These are phyloP conservation scores for Aspergillus proliferans DNA, from an alignment of 2,329 filamentous ascomycete genomes.

Conservation along the genomic window DNA sequence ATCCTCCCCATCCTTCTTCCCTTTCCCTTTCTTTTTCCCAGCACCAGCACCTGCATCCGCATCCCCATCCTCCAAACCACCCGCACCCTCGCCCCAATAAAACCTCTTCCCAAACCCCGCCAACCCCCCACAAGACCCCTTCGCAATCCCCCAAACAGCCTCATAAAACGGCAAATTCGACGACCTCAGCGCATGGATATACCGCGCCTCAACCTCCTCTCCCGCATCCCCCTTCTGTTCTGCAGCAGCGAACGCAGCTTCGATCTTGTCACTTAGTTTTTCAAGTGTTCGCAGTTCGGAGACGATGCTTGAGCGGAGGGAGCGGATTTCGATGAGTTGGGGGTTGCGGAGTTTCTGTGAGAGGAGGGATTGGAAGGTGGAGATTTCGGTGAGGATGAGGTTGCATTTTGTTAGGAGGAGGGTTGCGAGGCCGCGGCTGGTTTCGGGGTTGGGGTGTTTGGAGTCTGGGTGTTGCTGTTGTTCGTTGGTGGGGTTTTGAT, in stretches of 20 bases:
- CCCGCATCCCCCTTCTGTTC: slow-evolving; percentile 16
- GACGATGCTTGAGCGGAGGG: slow-evolving; percentile 43
- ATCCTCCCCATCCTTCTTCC: slow-evolving; percentile 8
- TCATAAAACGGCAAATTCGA: slow-evolving; percentile 63
- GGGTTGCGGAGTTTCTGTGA: slow-evolving; percentile 37
- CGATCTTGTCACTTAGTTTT: slow-evolving; percentile 31
- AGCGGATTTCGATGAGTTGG: slow-evolving; percentile 45
- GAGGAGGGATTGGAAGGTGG: slow-evolving; percentile 39
- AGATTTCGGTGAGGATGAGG: slow-evolving; percentile 40
- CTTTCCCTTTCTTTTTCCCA: slow-evolving; percentile 1
- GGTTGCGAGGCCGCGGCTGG: slow-evolving; percentile 18
- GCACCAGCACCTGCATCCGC: slow-evolving; percentile 13
- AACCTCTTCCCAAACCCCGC: slow-evolving; percentile 53
- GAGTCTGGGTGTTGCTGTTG: background rate
- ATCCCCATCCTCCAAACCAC: slow-evolving; percentile 1
- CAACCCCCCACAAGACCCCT: slow-evolving; percentile 48
- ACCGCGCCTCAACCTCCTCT: slow-evolving; percentile 23
- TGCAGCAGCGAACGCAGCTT: slow-evolving; percentile 8
- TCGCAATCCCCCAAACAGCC: slow-evolving; percentile 58
- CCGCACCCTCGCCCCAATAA: slow-evolving; percentile 36
- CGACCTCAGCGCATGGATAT: slow-evolving; percentile 54
- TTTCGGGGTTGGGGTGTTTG: slow-evolving; percentile 2
- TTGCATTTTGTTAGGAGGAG: slow-evolving; percentile 34
- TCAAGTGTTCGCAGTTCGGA: slow-evolving; percentile 46
- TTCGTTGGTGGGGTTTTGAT: background rate